Conservation (phyloP, 805 yeast genomes). For the Kodamaea kaohsiungensis region DNA sequence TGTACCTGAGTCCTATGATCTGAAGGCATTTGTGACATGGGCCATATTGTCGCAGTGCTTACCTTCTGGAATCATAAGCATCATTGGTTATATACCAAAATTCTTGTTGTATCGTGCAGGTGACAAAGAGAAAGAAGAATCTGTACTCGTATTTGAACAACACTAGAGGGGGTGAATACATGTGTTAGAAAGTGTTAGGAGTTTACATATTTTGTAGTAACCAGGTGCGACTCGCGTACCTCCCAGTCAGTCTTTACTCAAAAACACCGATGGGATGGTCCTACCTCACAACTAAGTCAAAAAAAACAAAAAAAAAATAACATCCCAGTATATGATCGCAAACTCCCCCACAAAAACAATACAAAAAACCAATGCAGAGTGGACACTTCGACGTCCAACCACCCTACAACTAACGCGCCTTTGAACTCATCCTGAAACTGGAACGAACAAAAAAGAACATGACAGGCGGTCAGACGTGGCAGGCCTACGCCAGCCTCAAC, state of each 20-base stretch:
- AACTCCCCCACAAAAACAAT: background rate
- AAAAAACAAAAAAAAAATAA: no score
- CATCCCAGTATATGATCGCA: no score
- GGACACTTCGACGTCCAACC: background rate
- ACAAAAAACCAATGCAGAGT: background rate
- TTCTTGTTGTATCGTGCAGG: background rate
- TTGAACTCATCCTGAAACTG: background rate
- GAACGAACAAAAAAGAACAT: background rate
- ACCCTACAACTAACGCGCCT: background rate
- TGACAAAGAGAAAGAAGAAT: background rate
- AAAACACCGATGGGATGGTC: no score
- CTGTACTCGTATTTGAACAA: background rate
- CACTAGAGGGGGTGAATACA: background rate
- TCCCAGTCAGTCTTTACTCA: background rate
- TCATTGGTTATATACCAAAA: background rate
- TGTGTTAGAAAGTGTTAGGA: background rate
- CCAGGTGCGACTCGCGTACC: background rate
- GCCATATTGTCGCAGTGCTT: background rate
- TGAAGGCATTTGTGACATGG: no score
- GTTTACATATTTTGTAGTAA: background rate
- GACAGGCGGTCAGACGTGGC: background rate
- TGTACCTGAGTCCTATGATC: no score
- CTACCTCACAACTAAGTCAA: background rate
- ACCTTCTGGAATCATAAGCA: background rate
- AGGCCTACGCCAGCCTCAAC: background rate